These are phyloP conservation scores for Fusarium hostae DNA, from an alignment of 2,329 filamentous ascomycete species.

Conservation along the genomic window DNA sequence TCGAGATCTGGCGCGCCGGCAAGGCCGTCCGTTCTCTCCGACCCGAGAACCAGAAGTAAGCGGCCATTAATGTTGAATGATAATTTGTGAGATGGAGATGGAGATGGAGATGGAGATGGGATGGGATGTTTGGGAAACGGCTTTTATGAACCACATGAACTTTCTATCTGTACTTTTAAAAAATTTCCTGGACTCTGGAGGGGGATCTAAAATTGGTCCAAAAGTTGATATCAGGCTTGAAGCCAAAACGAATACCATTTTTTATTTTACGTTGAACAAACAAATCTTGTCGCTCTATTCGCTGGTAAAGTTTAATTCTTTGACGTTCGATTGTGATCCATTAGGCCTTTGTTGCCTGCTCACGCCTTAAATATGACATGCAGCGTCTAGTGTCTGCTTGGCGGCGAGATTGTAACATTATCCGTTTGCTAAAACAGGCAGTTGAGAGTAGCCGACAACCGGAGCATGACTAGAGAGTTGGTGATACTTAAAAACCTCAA, in stretches of 20 bases:
- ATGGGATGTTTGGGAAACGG: slow-evolving; percentile 35
- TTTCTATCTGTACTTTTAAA: slow-evolving; percentile 44
- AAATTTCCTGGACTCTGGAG: slow-evolving; percentile 37
- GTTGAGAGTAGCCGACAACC: slow-evolving; percentile 24
- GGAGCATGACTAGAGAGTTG: background rate
- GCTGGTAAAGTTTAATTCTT: background rate
- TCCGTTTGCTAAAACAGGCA: slow-evolving; percentile 20
- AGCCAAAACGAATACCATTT: slow-evolving; percentile 41
- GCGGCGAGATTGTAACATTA: background rate
- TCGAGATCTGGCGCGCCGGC: slow-evolving; percentile 99
- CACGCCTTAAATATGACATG: slow-evolving; percentile 26
- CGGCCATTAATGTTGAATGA: slow-evolving; percentile 29
- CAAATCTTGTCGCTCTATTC: background rate
- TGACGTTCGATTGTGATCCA: background rate
- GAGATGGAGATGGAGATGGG: slow-evolving; percentile 13
- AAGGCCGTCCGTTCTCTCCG: slow-evolving; percentile 93
- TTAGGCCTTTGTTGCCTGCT: background rate
- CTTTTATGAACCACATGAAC: slow-evolving; percentile 39
- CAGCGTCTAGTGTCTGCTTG: slow-evolving; percentile 1
- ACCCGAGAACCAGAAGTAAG: slow-evolving; percentile 86
- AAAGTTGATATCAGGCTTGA: slow-evolving; percentile 44
- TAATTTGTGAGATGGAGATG: slow-evolving; percentile 22
- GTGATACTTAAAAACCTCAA: slow-evolving; percentile 9
- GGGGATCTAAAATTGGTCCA: slow-evolving; percentile 41
- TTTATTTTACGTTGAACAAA: slow-evolving; percentile 19